Conservation (phyloP, 2,329 filamentous ascomycete genomes). For the Trichoderma pleuroti region DNA sequence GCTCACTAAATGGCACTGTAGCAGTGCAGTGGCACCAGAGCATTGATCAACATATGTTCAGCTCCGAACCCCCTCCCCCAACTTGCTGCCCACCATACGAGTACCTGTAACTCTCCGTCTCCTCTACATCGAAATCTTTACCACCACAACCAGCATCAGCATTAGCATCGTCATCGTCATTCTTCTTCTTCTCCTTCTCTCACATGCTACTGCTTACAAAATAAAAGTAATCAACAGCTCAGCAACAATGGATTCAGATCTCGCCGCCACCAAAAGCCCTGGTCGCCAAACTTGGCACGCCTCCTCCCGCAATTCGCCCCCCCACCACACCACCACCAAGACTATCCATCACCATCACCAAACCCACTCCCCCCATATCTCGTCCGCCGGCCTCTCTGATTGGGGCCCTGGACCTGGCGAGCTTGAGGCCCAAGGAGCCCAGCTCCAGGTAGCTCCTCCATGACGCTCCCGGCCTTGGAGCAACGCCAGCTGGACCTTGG, state of each 20-base stretch:
- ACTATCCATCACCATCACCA: constrained; percentile 1
- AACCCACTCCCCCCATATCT: background rate
- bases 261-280: background rate
- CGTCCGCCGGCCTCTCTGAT: background rate
- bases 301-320: constrained; percentile 9
- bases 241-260: background rate
- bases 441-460: background rate
- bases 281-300: background rate
- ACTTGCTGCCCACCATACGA: background rate
- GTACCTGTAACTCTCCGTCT: background rate
- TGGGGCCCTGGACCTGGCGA: constrained; percentile 4
- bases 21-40: background rate
- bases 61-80: background rate
- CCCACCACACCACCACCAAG: constrained; percentile 6
- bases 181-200: background rate
- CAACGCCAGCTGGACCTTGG: background rate
- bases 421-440: background rate
- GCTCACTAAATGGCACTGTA: background rate
- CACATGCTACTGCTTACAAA: background rate
- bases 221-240: background rate
- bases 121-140: background rate
- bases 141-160: background rate
- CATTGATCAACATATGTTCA: background rate
- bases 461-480: background rate
- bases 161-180: background rate